Conservation (phyloP, 164 flowering plant species). For the Chloranthus sessilifolius region DNA sequence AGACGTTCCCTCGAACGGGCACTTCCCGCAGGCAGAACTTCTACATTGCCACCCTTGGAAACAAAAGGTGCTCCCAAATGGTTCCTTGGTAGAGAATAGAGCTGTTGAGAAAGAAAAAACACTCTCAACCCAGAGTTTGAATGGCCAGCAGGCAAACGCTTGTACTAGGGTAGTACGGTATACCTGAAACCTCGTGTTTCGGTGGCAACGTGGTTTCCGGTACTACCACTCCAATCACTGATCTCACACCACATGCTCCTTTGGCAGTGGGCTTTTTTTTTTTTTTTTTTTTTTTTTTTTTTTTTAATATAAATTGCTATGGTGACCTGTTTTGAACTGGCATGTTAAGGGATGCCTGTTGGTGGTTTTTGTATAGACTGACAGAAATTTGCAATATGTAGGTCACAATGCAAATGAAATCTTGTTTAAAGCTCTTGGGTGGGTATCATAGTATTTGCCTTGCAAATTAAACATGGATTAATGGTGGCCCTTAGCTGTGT, state of each 20-base stretch:
- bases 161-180: too few species aligned
- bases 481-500: too few species aligned
- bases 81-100: conserved; percentile 3
- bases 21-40: conserved; percentile 73
- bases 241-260: conserved; percentile 4
- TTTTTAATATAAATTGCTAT: background rate
- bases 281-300: background rate
- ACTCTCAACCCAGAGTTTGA: background rate
- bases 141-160: conserved; percentile 8
- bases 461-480: too few species aligned
- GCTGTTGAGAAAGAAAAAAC: background rate
- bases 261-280: too few species aligned
- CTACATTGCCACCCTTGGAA: conserved; percentile 19
- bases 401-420: too few species aligned
- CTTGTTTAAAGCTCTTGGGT: too few species aligned
- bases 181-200: too few species aligned
- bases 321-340: conserved; percentile 3
- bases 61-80: background rate
- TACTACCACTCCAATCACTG: too few species aligned
- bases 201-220: too few species aligned
- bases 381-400: too few species aligned
- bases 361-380: conserved; percentile 14
- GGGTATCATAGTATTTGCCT: too few species aligned
- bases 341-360: conserved; percentile 13
- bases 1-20: conserved; percentile 52